These are phyloP conservation scores for Ambrosia artemisiifolia DNA, from an alignment of 129 eudicot genomes.

Conservation along the genomic window DNA sequence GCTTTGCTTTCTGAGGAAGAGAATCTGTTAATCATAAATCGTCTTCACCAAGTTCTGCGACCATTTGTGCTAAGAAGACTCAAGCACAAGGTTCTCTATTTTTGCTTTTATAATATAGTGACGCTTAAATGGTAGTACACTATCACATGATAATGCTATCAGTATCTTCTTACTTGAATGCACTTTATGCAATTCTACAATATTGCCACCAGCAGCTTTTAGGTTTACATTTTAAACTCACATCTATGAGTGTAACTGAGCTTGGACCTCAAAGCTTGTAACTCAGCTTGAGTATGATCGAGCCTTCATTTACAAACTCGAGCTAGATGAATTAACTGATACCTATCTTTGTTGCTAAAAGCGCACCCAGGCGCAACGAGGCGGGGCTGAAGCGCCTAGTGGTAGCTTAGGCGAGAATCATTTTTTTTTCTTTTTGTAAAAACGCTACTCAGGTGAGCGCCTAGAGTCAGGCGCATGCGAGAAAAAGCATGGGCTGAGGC, in stretches of 20 bases:
- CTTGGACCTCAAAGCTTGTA: not conserved
- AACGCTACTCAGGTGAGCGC: too few relatives aligned
- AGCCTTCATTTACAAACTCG: not conserved
- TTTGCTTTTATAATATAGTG: not conserved
- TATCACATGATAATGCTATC: not conserved
- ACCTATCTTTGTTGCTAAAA: too few relatives aligned
- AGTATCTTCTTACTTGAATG: constrained; percentile 7
- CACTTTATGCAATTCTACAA: constrained; percentile 11
- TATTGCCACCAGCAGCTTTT: not conserved
- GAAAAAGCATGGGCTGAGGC: too few relatives aligned
- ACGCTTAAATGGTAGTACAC: not conserved
- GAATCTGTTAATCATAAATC: constrained; percentile 87
- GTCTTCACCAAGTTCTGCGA: constrained; percentile 96
- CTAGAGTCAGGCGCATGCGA: too few relatives aligned
- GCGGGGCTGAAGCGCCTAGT: too few relatives aligned
- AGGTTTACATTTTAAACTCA: constrained; percentile 3
- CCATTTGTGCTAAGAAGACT: constrained; percentile 97
- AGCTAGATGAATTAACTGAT: not conserved
- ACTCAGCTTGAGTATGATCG: not conserved
- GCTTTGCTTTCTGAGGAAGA: constrained; percentile 96
- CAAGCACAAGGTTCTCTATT: constrained; percentile 79
- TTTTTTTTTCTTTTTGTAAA: too few relatives aligned
- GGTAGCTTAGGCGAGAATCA: too few relatives aligned
- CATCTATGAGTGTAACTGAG: not conserved
- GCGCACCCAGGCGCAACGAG: too few relatives aligned